Percentiles rank a stretch among this genome's conserved stretches.
Conservation (phyloP, 1,139 yeast genomes). For the Yamadazyma aaseri region DNA sequence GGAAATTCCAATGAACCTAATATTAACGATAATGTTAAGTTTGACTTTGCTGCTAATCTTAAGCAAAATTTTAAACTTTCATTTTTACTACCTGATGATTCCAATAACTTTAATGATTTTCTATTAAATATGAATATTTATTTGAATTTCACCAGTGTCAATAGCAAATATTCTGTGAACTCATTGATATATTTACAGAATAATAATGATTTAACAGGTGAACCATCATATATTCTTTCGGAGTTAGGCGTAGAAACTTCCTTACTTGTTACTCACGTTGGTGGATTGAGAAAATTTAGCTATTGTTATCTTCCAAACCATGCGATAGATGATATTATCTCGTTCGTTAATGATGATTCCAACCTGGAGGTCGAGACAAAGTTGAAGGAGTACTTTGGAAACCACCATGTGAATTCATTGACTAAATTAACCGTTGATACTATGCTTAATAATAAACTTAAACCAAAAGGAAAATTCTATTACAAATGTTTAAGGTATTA, state of each 20-base stretch:
- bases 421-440: constrained; percentile 54
- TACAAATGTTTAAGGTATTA: constrained; percentile 53
- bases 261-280: constrained; percentile 35
- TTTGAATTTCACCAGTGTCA: constrained; percentile 27
- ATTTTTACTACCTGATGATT: constrained; percentile 38
- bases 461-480: constrained; percentile 46
- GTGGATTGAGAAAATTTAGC: constrained; percentile 43
- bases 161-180: constrained; percentile 7
- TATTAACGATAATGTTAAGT: constrained; percentile 15
- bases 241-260: constrained; percentile 26
- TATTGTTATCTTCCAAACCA: constrained; percentile 41
- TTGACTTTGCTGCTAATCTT: constrained; percentile 31
- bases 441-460: constrained; percentile 45
- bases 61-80: constrained; percentile 41
- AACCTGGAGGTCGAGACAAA: constrained; percentile 19
- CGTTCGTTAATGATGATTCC: constrained; percentile 23
- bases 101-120: constrained; percentile 34
- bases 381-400: constrained; percentile 25
- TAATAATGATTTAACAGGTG: constrained; percentile 17
- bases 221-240: constrained; percentile 37
- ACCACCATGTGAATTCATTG: constrained; percentile 29
- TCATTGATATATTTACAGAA: constrained; percentile 23
- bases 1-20: neutral
- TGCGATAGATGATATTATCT: constrained; percentile 24
- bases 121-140: constrained; percentile 37